Base-by-base conservation (phyloP, 2,329 filamentous ascomycete species). In the Colletotrichum sansevieriae region DNA sequence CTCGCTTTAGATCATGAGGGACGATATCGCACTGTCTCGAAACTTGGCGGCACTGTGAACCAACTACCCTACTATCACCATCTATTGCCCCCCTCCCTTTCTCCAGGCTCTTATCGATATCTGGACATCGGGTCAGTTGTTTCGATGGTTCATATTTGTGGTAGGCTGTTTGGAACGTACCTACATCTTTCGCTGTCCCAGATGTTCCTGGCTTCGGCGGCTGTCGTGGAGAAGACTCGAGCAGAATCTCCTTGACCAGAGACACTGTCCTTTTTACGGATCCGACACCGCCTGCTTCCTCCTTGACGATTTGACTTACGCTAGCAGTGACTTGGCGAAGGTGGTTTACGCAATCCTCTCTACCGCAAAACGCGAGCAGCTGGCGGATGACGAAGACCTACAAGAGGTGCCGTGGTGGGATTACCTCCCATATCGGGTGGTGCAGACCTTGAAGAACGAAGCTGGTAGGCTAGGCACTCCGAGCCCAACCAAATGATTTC, bases 401-500 rank as follows among this genome's bases (percentile, higher is more conserved):
- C 13, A 13, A 11, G 20, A 39, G 29, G 15, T 33, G 13, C 35
- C 35, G 12, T 61, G 58, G 58, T 8, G 35, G 9, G 58, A 52
- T 13, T 41, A 22, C 0, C 58, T 61, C 6, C 46, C 44, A 5
- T 51, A 35, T 33, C 44, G 46, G 20, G 15, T 43, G 12, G 35
- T 61, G 33, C 44, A 43, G 44, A 25, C 58, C 15, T 29, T 61
- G 13, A 22, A 51, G 33, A 33, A 25, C 22, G 22, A n/a, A 25
- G 22, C 22, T 25, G 8, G 29, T 29, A 29, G 29, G 29, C 29
- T 29, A 8, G 29, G 9, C 13, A 3, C 15, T 1, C 11, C 8
- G 13, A 33, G 20, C 22, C 12, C 46, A n/a, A 3, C 6, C 0
- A 2, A 5, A 5, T 51, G 47, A 4, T 6, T 33, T 51, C 3